phyloP scores from a whole-genome alignment of 1,284 basidiomycete species.

The Malassezia restricta region DNA sequence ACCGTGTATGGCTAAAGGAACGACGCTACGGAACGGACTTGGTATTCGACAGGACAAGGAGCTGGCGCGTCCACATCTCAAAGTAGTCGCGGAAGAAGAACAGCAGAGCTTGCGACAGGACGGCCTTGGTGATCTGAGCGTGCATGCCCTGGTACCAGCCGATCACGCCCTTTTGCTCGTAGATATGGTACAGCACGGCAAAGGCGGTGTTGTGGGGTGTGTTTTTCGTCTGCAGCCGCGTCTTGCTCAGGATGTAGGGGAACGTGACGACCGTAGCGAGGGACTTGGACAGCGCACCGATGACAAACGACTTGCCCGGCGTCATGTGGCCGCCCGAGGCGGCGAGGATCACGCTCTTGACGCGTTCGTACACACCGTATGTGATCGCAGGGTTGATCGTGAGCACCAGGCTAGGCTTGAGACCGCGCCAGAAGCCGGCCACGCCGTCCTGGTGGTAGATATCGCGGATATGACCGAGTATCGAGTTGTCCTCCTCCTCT shows the following conservation, averaged over 20 bases:
- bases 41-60: conserved; percentile 23
- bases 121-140: conserved; percentile 78
- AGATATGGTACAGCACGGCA: conserved; percentile 63
- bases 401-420: conserved; percentile 81
- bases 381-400: conserved; percentile 94
- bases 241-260: conserved; percentile 76
- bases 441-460: conserved; percentile 87
- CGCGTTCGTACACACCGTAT: conserved; percentile 78
- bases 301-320: conserved; percentile 66
- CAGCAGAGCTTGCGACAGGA: conserved; percentile 59
- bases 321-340: conserved; percentile 58
- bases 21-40: background rate
- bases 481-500: conserved; percentile 49
- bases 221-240: conserved; percentile 71
- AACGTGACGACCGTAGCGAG: conserved; percentile 60
- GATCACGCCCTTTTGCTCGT: conserved; percentile 51
- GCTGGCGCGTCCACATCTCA: conserved; percentile 41
- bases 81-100: conserved; percentile 45
- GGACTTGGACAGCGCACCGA: conserved; percentile 90
- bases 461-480: conserved; percentile 67
- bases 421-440: conserved; percentile 81
- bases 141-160: conserved; percentile 96
- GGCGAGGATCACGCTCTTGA: conserved; percentile 57
- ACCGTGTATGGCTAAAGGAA: conserved; percentile 2
- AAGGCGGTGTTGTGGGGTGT: conserved; percentile 58